Evolutionary conservation across 1,284 basidiomycete genomes (phyloP).

Genomic region (Pascua guehoae): DNA sequence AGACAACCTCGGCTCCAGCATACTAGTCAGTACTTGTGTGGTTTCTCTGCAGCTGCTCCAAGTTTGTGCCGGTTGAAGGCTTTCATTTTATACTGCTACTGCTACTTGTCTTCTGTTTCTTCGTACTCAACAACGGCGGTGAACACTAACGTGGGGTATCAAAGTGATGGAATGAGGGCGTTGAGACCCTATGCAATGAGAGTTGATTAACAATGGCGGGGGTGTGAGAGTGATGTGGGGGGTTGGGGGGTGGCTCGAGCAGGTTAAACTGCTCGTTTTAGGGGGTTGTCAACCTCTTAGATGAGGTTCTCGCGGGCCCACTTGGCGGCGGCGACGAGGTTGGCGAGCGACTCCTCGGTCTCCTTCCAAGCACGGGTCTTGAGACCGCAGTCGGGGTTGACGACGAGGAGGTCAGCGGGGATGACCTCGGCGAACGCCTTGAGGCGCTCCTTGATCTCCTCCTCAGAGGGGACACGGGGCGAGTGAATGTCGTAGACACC

Average conservation of each 20-base stretch:
- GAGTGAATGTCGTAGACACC: conserved; percentile 99
- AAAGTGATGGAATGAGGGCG: conserved; percentile 23
- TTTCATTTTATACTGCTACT: conserved; percentile 36
- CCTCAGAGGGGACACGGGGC: conserved; percentile 87
- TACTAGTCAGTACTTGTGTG: too few relatives aligned
- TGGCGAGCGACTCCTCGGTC: conserved; percentile 79
- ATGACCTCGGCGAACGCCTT: conserved; percentile 77
- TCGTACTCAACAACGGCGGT: conserved; percentile 20
- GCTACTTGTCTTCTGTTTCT: conserved; percentile 7
- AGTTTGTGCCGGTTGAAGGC: conserved; percentile 48
- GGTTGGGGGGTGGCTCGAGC: neutral
- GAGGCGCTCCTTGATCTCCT: conserved; percentile 95
- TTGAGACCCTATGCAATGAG: conserved; percentile 20
- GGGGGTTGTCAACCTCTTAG: conserved; percentile 52
- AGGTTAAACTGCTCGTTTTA: conserved; percentile 3
- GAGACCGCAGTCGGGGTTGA: conserved; percentile 80
- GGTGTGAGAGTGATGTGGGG: neutral
- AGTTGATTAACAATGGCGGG: neutral
- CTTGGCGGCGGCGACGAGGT: conserved; percentile 82
- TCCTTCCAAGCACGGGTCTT: conserved; percentile 97
- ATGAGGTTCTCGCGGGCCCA: conserved; percentile 80
- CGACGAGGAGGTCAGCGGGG: conserved; percentile 69
- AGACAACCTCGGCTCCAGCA: too few relatives aligned
- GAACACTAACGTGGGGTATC: conserved; percentile 19
- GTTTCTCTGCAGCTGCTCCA: neutral